Conservation (phyloP, 176 grass and related monocot species). For the Avena insularis region DNA sequence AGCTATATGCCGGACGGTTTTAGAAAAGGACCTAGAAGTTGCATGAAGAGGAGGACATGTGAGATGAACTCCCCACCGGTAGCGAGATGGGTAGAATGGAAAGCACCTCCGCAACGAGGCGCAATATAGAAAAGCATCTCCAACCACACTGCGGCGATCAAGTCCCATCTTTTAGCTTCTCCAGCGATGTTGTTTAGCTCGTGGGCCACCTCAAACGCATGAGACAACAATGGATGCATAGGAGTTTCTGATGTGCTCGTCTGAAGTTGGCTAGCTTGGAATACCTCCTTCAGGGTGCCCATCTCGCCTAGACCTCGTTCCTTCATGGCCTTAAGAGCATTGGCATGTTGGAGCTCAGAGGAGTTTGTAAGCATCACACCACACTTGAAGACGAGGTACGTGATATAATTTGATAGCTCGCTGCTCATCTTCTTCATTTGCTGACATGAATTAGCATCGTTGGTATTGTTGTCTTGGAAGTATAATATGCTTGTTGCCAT, state of each 20-base stretch:
- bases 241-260: neutral
- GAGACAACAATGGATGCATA: neutral
- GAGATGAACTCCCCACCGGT: neutral
- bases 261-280: neutral
- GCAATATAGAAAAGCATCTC: constrained; percentile 15
- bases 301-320: neutral
- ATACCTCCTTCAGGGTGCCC: neutral
- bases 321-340: neutral
- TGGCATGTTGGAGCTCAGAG: neutral
- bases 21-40: constrained; percentile 3
- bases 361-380: neutral
- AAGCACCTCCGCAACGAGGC: neutral
- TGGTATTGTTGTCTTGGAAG: neutral
- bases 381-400: constrained; percentile 7
- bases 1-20: neutral
- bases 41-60: neutral
- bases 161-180: neutral
- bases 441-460: neutral
- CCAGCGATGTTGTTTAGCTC: neutral
- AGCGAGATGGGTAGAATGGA: neutral
- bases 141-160: neutral
- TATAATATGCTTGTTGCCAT: neutral
- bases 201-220: neutral
- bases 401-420: constrained; percentile 3
- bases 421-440: neutral